Evolutionary conservation across 1,139 yeast species (phyloP), one percentile per base, ranked within the genome.

Genomic region (Yamadazyma sp.): DNA sequence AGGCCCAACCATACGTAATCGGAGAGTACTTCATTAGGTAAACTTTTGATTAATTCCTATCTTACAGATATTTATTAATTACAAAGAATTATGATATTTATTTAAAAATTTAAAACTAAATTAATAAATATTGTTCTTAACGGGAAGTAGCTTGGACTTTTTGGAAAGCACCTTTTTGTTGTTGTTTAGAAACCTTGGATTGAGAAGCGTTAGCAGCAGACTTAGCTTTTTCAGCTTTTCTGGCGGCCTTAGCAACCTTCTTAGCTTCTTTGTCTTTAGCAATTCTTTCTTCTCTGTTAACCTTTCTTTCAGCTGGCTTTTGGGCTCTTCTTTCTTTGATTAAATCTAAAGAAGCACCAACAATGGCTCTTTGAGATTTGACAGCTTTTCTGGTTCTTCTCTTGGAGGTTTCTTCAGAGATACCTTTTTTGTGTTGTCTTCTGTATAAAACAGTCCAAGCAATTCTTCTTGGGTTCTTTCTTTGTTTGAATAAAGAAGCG

Each of bases 401-500:
- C 87, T 89, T 94, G 73, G 94, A 64, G 58, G 87, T 86, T 80
- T 92, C 98, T 82, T 92, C 98, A 66, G 97, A 83, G 69, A 91
- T 82, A 81, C 99, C 99, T 81, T 92, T 92, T 87, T 88, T 91
- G 95, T 92, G 98, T 80, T 91, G 96, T 80, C 96, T 87, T 85
- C 99, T 92, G 92, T 81, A 92, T 65, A 92, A 83, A 67, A 91
- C 97, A 59, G 99, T 92, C 99, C 99, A 92, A 57, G 98, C 85
- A 70, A 92, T 83, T 84, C 96, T 87, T 84, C 98, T 89, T 79
- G 98, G 99, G 91, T 94, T 92, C 95, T 92, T 92, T 85, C 98
- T 89, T 83, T 94, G 99, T 69, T 84, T 83, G 95, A 92, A 92
- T 68, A 92, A 85, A 70, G 98, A 89, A 65, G 96, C 94, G 69